These are phyloP conservation scores for Suillus subalutaceus DNA, from an alignment of 768 basidiomycete genomes.

Conservation along the genomic window DNA sequence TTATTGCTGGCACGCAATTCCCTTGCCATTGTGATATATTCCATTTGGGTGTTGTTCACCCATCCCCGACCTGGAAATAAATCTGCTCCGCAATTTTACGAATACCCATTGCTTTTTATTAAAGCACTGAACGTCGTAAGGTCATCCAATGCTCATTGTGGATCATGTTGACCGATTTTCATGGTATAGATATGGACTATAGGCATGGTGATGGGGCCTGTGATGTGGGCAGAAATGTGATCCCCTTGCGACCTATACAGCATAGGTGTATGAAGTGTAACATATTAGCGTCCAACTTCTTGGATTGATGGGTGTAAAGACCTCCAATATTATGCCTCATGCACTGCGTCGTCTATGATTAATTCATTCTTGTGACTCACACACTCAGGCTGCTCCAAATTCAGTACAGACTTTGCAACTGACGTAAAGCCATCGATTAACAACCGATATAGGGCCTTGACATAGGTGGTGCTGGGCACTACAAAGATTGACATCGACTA, in stretches of 20 bases:
- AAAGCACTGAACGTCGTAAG: background rate
- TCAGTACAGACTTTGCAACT: background rate
- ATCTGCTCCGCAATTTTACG: background rate
- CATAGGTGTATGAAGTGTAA: no score
- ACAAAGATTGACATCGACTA: background rate
- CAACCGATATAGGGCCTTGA: background rate
- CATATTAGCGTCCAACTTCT: no score
- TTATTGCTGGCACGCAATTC: no score
- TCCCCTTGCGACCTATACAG: background rate
- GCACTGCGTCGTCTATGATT: background rate
- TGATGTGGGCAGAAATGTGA: conserved; percentile 3
- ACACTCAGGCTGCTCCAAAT: background rate
- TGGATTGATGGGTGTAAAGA: background rate
- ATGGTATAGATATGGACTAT: conserved; percentile 1
- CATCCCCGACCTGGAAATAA: no score
- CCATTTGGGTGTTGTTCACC: no score
- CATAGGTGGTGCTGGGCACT: background rate
- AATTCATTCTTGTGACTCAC: background rate
- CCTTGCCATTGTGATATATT: no score
- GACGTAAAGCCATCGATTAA: background rate
- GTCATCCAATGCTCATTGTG: background rate
- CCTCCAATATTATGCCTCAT: background rate
- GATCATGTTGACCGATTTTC: background rate
- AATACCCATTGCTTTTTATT: background rate
- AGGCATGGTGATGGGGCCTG: background rate